Base-by-base conservation (phyloP, 1,284 basidiomycete genomes). In the Albatrellus sp. region DNA sequence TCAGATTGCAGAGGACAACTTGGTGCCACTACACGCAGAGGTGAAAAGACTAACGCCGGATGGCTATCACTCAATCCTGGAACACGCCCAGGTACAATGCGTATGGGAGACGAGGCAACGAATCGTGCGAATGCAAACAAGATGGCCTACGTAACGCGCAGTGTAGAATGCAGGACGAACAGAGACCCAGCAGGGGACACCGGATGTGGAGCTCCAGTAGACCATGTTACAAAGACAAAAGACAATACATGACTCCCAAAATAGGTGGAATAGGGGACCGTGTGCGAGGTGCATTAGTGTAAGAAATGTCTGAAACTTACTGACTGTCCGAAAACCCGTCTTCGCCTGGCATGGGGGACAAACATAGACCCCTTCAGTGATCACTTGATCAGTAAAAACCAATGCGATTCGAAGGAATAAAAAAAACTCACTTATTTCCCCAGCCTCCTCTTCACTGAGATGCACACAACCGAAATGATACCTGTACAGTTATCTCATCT, bases 381-480 rank as follows among this genome's bases (percentile, higher is more conserved):
- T 33, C 48, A 55, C 45, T 45, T 49, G 49, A 37, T 36, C 14
- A 17, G 12, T 16, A 33, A 19, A 13, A 31, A 29, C 16, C 9
- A 35, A 4, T 7, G 24, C 40, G 24, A 19, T 30, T 37, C 45
- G 30, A 36, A 44, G 31, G 43, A 19, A 20, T 16, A 10, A 16
- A 42, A 37, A 30, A 47, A 45, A 73, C 81, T 68, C 60, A 86
- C 85, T 69, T 54, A 88, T 80, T 55, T 87, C 84, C 57, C 77
- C 74, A 16, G 83, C 85, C 53, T 78, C 73, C 43, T 66, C 62
- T 55, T 75, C 73, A 43, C 57, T 66, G 39, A 88, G 59, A 49
- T 71, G 60, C 2, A 86, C 66, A 59, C 84, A 88, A 20, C 61
- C 62, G 52, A 88, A 87, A 60, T 88, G 84, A 60, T 75, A 85